Conservation (phyloP, 2,329 filamentous ascomycete species). For the Apiospora pterosperma region DNA sequence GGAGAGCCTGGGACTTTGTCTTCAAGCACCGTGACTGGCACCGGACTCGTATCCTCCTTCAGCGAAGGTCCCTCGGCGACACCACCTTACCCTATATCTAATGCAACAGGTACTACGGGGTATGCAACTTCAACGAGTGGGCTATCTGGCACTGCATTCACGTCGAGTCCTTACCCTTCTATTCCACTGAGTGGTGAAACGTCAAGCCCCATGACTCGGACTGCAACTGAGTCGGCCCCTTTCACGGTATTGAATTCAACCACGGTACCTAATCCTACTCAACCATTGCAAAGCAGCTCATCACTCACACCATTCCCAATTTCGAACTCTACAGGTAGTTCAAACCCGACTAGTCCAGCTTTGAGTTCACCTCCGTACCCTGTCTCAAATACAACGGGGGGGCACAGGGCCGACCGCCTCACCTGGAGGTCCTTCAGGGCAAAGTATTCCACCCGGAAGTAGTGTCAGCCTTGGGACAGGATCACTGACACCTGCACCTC, state of each 20-base stretch:
- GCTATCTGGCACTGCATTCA: not conserved
- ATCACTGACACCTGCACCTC: not conserved
- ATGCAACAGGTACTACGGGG: not conserved
- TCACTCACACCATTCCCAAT: not conserved
- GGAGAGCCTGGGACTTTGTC: not conserved
- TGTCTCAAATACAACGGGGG: constrained; percentile 12
- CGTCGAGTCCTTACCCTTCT: not conserved
- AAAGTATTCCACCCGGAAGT: constrained; percentile 9
- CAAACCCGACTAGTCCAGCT: not conserved
- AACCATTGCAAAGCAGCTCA: not conserved
- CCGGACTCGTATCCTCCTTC: not conserved
- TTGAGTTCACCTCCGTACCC: constrained; percentile 6
- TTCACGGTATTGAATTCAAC: constrained; percentile 14
- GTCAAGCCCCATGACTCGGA: not conserved
- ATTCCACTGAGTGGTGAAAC: not conserved
- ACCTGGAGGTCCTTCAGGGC: constrained; percentile 5
- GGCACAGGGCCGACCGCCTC: constrained; percentile 6
- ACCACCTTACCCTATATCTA: not conserved
- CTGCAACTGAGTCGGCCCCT: not conserved
- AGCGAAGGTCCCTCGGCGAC: not conserved
- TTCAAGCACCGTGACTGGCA: not conserved
- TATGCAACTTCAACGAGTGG: not conserved
- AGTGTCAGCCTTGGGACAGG: constrained; percentile 1
- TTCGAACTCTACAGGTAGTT: not conserved
- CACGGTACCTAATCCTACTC: not conserved